Percentiles rank a stretch among this genome's conserved stretches.
Evolutionary conservation across 2,329 filamentous ascomycete genomes (phyloP).

Genomic region (Cladosporium sp.): DNA sequence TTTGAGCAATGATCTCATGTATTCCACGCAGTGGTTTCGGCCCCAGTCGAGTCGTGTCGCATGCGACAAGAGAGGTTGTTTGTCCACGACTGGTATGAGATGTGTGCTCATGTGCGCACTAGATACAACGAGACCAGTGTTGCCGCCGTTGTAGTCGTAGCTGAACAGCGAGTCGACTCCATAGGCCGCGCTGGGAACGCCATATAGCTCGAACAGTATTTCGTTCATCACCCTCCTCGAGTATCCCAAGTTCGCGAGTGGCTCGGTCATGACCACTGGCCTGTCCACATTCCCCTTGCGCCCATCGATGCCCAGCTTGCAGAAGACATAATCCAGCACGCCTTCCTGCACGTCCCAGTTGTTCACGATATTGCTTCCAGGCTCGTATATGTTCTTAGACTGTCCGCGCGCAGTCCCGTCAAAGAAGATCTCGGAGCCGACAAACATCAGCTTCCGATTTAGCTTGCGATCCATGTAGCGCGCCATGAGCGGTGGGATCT

Average conservation of each 20-base stretch:
- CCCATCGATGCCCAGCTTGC: slow-evolving; percentile 86
- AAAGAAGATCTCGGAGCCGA: slow-evolving; percentile 88
- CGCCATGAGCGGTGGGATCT: slow-evolving; percentile 85
- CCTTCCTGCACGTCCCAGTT: slow-evolving; percentile 99
- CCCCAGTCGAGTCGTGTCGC: slow-evolving; percentile 94
- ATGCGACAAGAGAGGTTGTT: slow-evolving; percentile 79
- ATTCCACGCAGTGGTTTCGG: slow-evolving; percentile 84
- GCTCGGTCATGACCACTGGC: slow-evolving; percentile 93
- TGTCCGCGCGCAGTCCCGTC: slow-evolving; percentile 92
- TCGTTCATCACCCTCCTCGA: slow-evolving; percentile 84
- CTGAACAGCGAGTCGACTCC: slow-evolving; percentile 97
- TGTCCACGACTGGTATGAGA: slow-evolving; percentile 87
- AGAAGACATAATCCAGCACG: slow-evolving; percentile 87
- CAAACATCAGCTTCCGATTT: slow-evolving; percentile 86
- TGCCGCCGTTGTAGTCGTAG: slow-evolving; percentile 87
- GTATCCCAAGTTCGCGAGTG: slow-evolving; percentile 87
- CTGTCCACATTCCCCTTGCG: slow-evolving; percentile 73
- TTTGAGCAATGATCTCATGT: slow-evolving; percentile 81
- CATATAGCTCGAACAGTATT: slow-evolving; percentile 94
- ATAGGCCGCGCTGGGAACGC: slow-evolving; percentile 83
- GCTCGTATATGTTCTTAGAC: slow-evolving; percentile 86
- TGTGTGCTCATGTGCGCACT: slow-evolving; percentile 94
- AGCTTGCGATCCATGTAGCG: slow-evolving; percentile 94
- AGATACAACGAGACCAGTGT: slow-evolving; percentile 82
- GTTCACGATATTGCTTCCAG: slow-evolving; percentile 84